Percentiles rank a stretch among this genome's conserved stretches.
Conservation (phyloP, 176 grass and related monocot genomes). For the Rhipidocladum racemiflorum region DNA sequence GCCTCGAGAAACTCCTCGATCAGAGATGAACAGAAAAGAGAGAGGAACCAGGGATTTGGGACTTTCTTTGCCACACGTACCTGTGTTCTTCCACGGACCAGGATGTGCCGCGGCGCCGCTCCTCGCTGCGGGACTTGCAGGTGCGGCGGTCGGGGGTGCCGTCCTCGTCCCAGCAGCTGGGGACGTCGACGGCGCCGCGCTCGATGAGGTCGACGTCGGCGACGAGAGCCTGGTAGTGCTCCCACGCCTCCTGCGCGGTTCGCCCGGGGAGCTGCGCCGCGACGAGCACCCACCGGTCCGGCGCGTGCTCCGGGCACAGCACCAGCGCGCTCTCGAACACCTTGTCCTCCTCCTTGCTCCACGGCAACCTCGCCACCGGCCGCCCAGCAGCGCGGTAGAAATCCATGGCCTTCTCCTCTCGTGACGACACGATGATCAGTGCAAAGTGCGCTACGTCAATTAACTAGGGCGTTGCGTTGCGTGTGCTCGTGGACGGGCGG, state of each 20-base stretch:
- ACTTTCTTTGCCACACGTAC: conserved; percentile 3
- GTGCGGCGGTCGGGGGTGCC: background rate
- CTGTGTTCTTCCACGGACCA: conserved; percentile 92
- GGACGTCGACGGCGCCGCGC: conserved; percentile 53
- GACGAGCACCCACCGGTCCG: conserved; percentile 62
- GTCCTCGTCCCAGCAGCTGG: conserved; percentile 41
- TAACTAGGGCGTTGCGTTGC: background rate
- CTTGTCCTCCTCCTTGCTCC: conserved; percentile 88
- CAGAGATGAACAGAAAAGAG: background rate
- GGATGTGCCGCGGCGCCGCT: conserved; percentile 49
- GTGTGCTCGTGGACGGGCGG: conserved; percentile 8
- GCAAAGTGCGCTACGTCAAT: background rate
- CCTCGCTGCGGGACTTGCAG: background rate
- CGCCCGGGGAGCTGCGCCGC: conserved; percentile 51
- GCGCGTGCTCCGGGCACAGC: conserved; percentile 48
- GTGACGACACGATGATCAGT: conserved; percentile 15
- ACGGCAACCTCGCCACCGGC: conserved; percentile 8
- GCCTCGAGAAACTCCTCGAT: background rate
- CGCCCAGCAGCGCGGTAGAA: background rate
- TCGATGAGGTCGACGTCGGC: conserved; percentile 77
- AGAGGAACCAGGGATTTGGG: background rate
- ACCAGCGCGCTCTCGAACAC: conserved; percentile 79
- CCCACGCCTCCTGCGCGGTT: conserved; percentile 51
- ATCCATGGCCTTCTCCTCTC: conserved; percentile 24
- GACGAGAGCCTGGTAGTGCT: conserved; percentile 67